Base-by-base conservation (phyloP, 768 basidiomycete genomes). In the Leucocoprinus leucothites region DNA sequence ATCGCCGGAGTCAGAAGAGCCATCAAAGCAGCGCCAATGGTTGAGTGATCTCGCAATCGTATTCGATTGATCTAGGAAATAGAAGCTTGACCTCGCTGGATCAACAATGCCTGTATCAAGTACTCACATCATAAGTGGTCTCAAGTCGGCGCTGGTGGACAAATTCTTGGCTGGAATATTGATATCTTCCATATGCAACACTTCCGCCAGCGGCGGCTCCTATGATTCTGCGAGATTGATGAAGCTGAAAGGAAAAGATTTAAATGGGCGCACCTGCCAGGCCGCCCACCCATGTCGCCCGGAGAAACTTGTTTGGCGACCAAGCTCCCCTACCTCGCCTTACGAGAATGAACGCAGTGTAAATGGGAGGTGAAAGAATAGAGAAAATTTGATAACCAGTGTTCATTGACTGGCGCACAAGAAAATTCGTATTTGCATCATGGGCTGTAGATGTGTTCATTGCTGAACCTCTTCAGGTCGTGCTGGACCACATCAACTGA, bases 221-320 rank as follows among this genome's bases (percentile, higher is more conserved):
- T 85, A 46, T 8, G 38, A 21, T 45, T 13, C 4, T 24, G 19
- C 31, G 35, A 24, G 46, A 43, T 35, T 42, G n/a, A 51, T 60
- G 11, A 60, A 40, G 31, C 36, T 34, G 44, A 16, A 13, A 53
- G n/a, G 24, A 13, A 21, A 9, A 26, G 5, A 16, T 25, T 45
- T 6, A 18, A 22, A 19, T 53, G 42, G 48, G 56, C 56, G 48
- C 63, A 84, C 89, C 89, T 48, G 69, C 71, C 16, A 78, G 66
- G 26, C 89, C 86, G 16, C 86, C 85, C 3, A 85, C 62, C 89
- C 88, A 91, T 14, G 87, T 87, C 28, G 87, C 83, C 11, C 87
- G 82, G 34, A 91, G 74, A 14, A 85, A 61, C 24, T 79, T 79
- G 62, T 88, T 91, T 38, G 85, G 61, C 6, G 77, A 79, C 53